Evolutionary conservation across 169 alveolate genomes (phyloP), one percentile per base, ranked within the genome.

Genomic region (Plasmodium knowlesi): DNA sequence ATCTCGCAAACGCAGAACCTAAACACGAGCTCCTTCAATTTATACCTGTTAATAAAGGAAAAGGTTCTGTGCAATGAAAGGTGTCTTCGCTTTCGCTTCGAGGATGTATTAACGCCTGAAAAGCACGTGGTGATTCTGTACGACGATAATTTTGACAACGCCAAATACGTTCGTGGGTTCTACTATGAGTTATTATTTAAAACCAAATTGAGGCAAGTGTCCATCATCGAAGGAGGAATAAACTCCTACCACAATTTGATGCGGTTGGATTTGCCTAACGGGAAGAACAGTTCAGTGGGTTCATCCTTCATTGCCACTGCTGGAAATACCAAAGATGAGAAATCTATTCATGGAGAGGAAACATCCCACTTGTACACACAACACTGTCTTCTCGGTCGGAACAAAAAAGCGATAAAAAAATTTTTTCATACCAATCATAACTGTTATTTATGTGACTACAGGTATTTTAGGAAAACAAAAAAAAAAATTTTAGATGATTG

Each of bases 141-240:
- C 46, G 94, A 89, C 16, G 94, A 89, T 9, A 54, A 79, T 41
- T 61, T 61, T 3, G 70, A 89, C 9, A 80, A 89, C 71, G 73
- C 84, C 30, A 89, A 89, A 34, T 16, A 89, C 37, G 94, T 89
- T 10, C 39, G 90, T 57, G 82, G 67, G 43, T 89, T 89, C 28
- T 89, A 89, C 81, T 79, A 46, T 10, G 53, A 89, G 19, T 43
- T 89, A 32, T 25, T 89, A 50, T 89, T 61, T 79, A 76, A 34
- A 1, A 67, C 70, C 2, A 79, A 89, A 14, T 3, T 78, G 14
- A 89, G 73, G 71, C 61, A 89, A 1, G 94, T 89, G n/a, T 50
- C 90, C 2, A 89, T 89, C 30, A 80, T 89, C 81, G 94, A 89
- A 30, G 94, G 94, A 14, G 94, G 12, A 89, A 89, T 89, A n/a